These are phyloP conservation scores for Dactylellina cionopaga DNA, from an alignment of 2,329 filamentous ascomycete genomes.

Conservation along the genomic window DNA sequence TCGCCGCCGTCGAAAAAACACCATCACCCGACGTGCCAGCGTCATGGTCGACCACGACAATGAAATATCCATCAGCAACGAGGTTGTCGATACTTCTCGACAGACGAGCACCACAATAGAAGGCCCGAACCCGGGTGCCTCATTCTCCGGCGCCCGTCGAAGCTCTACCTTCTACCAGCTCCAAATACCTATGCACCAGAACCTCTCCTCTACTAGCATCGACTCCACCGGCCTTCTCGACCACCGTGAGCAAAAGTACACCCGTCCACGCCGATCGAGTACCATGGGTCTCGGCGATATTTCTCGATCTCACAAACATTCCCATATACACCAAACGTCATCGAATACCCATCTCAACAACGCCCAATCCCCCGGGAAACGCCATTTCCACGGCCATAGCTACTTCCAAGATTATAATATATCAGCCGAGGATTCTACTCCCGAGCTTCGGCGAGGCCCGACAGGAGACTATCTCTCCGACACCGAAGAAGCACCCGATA, in stretches of 20 bases:
- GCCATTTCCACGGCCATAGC: conserved; percentile 25
- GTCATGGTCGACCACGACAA: conserved; percentile 48
- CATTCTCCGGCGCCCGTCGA: conserved; percentile 12
- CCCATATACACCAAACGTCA: not conserved
- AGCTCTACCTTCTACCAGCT: conserved; percentile 39
- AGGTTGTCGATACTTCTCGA: conserved; percentile 21
- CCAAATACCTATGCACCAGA: conserved; percentile 60
- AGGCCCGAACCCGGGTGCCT: not conserved
- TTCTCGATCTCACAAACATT: conserved; percentile 9
- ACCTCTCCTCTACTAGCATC: conserved; percentile 83
- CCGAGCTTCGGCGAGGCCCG: conserved; percentile 44
- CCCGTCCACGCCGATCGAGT: conserved; percentile 73
- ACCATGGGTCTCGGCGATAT: conserved; percentile 57
- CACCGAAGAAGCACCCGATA: conserved; percentile 38
- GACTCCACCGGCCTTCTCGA: conserved; percentile 89
- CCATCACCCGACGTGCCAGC: conserved; percentile 34
- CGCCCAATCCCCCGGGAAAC: conserved; percentile 22
- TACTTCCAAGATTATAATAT: conserved; percentile 42
- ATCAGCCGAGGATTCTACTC: conserved; percentile 22
- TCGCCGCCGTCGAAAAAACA: conserved; percentile 33
- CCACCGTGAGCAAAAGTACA: conserved; percentile 68
- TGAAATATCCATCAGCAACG: conserved; percentile 29
- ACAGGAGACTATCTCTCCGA: conserved; percentile 48
- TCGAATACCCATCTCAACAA: not conserved
- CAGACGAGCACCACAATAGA: not conserved